phyloP scores from a whole-genome alignment of 176 grass and related monocot genomes.

The Hyparrhenia diplandra region DNA sequence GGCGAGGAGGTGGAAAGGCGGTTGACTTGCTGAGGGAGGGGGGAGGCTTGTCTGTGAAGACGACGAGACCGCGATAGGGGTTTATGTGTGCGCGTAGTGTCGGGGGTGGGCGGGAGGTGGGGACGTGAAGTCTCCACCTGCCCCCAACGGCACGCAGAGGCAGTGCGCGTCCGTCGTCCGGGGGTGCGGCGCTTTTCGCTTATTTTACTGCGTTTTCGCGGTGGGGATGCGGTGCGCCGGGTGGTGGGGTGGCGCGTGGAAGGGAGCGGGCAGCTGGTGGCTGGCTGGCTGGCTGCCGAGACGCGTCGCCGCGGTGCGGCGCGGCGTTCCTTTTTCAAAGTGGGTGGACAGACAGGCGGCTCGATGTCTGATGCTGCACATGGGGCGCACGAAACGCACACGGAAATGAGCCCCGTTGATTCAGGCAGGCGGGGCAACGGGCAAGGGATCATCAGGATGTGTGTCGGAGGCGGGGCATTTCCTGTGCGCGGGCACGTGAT shows the following conservation, averaged over 20 bases:
- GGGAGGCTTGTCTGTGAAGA: slow-evolving; percentile 24
- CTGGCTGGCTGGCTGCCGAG: not conserved
- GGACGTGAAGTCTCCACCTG: slow-evolving; percentile 42
- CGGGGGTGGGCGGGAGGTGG: not conserved
- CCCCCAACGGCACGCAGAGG: slow-evolving; percentile 20
- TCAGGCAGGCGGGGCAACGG: too few relatives aligned
- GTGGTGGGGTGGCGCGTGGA: slow-evolving; percentile 34
- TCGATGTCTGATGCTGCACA: not conserved
- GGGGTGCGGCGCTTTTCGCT: slow-evolving; percentile 11
- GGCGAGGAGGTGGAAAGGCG: slow-evolving; percentile 5
- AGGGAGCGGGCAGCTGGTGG: not conserved
- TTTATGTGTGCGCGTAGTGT: slow-evolving; percentile 24
- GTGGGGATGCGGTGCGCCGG: slow-evolving; percentile 7
- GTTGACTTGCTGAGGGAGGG: slow-evolving; percentile 9
- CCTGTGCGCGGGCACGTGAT: not conserved
- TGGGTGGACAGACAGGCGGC: not conserved
- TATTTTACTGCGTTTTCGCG: not conserved
- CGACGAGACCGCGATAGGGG: not conserved
- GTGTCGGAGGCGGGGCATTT: not conserved
- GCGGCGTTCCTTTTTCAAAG: not conserved
- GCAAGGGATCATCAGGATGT: too few relatives aligned
- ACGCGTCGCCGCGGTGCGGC: slow-evolving; percentile 2
- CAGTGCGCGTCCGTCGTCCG: not conserved
- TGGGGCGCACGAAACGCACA: not conserved
- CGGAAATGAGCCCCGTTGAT: not conserved